Conservation (phyloP, 805 yeast genomes). For the Yamadazyma kitorensis region DNA sequence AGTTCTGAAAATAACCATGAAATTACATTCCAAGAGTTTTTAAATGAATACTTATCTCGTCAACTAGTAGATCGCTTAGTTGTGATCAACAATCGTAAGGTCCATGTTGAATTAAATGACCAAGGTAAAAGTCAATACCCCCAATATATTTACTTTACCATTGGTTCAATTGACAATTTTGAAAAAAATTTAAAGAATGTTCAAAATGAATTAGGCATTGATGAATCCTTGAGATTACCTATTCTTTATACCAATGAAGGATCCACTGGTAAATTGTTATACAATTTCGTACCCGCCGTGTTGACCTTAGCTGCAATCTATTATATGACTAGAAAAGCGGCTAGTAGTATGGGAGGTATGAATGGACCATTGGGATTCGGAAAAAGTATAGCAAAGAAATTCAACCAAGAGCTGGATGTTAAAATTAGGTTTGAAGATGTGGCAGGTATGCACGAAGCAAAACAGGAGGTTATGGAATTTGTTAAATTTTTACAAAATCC, state of each 20-base stretch:
- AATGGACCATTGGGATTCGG: slow-evolving; percentile 85
- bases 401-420: slow-evolving; percentile 89
- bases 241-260: slow-evolving; percentile 76
- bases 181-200: slow-evolving; percentile 76
- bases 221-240: slow-evolving; percentile 68
- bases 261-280: slow-evolving; percentile 55
- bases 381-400: slow-evolving; percentile 84
- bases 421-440: slow-evolving; percentile 89
- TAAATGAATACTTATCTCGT: slow-evolving; percentile 67
- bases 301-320: slow-evolving; percentile 84
- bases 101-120: slow-evolving; percentile 65
- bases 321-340: slow-evolving; percentile 70
- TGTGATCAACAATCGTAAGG: slow-evolving; percentile 75
- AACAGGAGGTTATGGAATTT: slow-evolving; percentile 96
- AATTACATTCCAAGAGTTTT: slow-evolving; percentile 90
- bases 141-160: slow-evolving; percentile 51
- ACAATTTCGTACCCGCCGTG: slow-evolving; percentile 85
- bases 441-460: slow-evolving; percentile 97
- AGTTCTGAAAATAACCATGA: slow-evolving; percentile 36
- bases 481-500: slow-evolving; percentile 92
- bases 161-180: slow-evolving; percentile 87
- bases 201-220: slow-evolving; percentile 65
- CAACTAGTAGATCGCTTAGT: slow-evolving; percentile 71
- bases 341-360: slow-evolving; percentile 35
- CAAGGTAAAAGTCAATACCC: slow-evolving; percentile 52